Evolutionary conservation across 768 basidiomycete species (phyloP).

Genomic region (Kockovaella imperatae): DNA sequence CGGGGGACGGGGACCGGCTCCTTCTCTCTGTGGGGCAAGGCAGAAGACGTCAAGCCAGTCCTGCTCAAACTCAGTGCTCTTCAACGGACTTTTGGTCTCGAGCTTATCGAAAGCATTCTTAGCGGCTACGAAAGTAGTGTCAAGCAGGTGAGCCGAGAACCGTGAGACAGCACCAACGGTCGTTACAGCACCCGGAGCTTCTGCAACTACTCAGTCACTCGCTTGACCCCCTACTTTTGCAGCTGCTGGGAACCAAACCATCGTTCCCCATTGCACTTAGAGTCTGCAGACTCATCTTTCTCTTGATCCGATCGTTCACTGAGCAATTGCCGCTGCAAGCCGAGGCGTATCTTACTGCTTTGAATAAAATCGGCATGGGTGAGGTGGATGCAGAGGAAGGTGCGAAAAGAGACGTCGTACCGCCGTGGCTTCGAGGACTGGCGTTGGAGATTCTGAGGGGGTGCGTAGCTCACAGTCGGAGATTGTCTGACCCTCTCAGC

Average conservation of each 20-base stretch:
- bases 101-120: conserved; percentile 90
- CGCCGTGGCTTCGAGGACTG: conserved; percentile 81
- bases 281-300: conserved; percentile 85
- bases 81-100: conserved; percentile 91
- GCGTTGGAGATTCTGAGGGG: conserved; percentile 90
- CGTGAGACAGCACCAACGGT: neutral
- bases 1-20: conserved; percentile 7
- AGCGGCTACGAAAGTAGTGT: conserved; percentile 47
- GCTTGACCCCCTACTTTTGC: conserved; percentile 80
- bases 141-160: conserved; percentile 53
- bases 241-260: conserved; percentile 68
- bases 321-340: conserved; percentile 70
- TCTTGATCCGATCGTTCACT: conserved; percentile 85
- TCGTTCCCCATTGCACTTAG: conserved; percentile 81
- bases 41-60: conserved; percentile 54
- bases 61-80: conserved; percentile 75
- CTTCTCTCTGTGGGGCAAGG: conserved; percentile 15
- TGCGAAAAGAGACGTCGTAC: conserved; percentile 37
- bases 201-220: conserved; percentile 80
- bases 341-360: conserved; percentile 69
- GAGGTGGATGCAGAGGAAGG: conserved; percentile 39
- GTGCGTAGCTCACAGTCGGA: conserved; percentile 16
- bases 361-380: conserved; percentile 48
- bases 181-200: conserved; percentile 68
- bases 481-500: conserved; percentile 10